Percentiles rank a stretch among this genome's conserved stretches.
Evolutionary conservation across 176 grass and related monocot genomes (phyloP).

Genomic region (Puccinellia tenuiflora): DNA sequence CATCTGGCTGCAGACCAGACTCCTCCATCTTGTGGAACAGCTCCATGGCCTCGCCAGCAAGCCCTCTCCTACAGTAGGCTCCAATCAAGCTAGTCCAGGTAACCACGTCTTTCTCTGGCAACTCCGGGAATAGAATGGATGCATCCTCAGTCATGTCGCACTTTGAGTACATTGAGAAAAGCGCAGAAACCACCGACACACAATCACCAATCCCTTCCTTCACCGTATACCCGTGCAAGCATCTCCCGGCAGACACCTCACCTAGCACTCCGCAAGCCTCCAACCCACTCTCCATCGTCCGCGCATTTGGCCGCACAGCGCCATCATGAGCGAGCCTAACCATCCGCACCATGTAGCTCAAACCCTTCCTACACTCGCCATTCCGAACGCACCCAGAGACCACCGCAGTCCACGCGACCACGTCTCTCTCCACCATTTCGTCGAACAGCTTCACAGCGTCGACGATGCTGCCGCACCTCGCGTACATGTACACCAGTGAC

Average conservation of each 20-base stretch:
- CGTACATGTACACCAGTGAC: slow-evolving; percentile 66
- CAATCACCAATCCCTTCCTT: slow-evolving; percentile 34
- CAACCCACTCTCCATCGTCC: slow-evolving; percentile 56
- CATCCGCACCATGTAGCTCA: slow-evolving; percentile 46
- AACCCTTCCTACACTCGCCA: slow-evolving; percentile 10
- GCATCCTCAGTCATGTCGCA: slow-evolving; percentile 47
- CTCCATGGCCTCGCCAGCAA: slow-evolving; percentile 27
- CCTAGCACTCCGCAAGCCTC: slow-evolving; percentile 46
- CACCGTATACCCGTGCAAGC: slow-evolving; percentile 45
- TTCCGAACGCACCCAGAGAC: slow-evolving; percentile 64
- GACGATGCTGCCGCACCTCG: slow-evolving; percentile 26
- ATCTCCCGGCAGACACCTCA: slow-evolving; percentile 35
- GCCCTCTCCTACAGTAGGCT: slow-evolving; percentile 44
- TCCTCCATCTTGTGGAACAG: slow-evolving; percentile 37
- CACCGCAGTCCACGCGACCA: slow-evolving; percentile 63
- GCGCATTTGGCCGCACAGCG: slow-evolving; percentile 36
- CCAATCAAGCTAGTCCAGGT: slow-evolving; percentile 71
- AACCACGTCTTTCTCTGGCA: slow-evolving; percentile 59
- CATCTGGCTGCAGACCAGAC: slow-evolving; percentile 55
- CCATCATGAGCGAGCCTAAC: neutral
- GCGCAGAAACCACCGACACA: slow-evolving; percentile 26
- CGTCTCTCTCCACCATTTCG: slow-evolving; percentile 63
- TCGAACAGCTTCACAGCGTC: slow-evolving; percentile 54
- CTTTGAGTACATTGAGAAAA: slow-evolving; percentile 73
- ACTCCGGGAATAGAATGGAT: slow-evolving; percentile 36